These are phyloP conservation scores for Botrytis pseudocinerea DNA, from an alignment of 2,329 filamentous ascomycete species.

Conservation along the genomic window DNA sequence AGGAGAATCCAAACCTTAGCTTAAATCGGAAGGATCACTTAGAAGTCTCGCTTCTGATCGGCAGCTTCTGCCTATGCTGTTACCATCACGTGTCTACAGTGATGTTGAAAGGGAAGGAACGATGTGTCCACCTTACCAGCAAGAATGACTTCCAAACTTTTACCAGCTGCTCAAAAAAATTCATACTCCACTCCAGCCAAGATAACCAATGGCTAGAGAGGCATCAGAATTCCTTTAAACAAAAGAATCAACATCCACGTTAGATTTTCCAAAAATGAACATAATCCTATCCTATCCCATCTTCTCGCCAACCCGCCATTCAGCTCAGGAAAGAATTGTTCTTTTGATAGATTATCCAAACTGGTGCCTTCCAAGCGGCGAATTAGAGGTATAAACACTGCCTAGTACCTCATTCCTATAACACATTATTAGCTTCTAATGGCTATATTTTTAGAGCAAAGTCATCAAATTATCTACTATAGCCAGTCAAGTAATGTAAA, in stretches of 20 bases:
- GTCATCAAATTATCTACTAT: no score
- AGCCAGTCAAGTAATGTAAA: no score
- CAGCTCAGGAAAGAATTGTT: no score
- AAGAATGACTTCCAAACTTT: neutral
- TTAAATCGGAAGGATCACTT: neutral
- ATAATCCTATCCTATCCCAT: neutral
- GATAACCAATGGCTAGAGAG: neutral
- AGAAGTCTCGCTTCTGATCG: neutral
- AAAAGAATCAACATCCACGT: neutral
- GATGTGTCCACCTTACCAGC: neutral
- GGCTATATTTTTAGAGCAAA: no score
- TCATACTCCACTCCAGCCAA: neutral
- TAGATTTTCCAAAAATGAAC: neutral
- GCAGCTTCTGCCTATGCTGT: neutral
- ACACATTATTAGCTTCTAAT: no score
- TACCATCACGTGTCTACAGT: neutral
- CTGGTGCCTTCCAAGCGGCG: no score
- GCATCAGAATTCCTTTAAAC: fast-evolving
- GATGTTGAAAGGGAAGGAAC: neutral
- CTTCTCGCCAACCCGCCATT: neutral
- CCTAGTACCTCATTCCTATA: no score
- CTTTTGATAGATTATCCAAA: no score
- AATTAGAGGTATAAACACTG: no score
- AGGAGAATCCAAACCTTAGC: neutral
- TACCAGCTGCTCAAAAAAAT: neutral